phyloP scores from a whole-genome alignment of 2,329 filamentous ascomycete species.

The Aspergillus pseudoterreus region DNA sequence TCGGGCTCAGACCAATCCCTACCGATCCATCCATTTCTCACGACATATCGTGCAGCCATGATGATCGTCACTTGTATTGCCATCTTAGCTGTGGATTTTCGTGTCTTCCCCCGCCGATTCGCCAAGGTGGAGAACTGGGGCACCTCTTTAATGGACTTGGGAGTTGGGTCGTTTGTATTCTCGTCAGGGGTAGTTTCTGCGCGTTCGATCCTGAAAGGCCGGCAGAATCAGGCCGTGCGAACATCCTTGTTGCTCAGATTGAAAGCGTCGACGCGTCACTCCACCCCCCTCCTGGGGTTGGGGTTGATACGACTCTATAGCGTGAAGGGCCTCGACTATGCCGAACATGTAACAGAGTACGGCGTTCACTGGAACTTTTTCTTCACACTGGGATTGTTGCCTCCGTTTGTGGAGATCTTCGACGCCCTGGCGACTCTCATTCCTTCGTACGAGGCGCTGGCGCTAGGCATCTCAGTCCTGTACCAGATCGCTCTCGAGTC shows the following conservation, averaged over 20 bases:
- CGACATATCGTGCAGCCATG: constrained; percentile 86
- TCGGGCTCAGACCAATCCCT: constrained; percentile 48
- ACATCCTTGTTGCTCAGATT: constrained; percentile 54
- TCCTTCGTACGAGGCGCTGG: constrained; percentile 72
- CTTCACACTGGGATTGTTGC: constrained; percentile 86
- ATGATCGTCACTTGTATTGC: constrained; percentile 84
- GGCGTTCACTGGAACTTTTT: constrained; percentile 99
- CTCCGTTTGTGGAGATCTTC: constrained; percentile 82
- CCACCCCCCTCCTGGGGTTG: constrained; percentile 74
- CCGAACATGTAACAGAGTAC: constrained; percentile 95
- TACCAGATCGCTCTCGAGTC: constrained; percentile 76
- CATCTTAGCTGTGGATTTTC: constrained; percentile 96
- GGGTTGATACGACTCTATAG: constrained; percentile 78
- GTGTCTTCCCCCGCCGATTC: constrained; percentile 86
- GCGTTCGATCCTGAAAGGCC: constrained; percentile 70
- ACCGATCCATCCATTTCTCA: constrained; percentile 87
- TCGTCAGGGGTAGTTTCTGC: constrained; percentile 88
- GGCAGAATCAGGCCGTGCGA: constrained; percentile 46
- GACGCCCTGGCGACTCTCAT: constrained; percentile 67
- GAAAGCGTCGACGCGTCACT: constrained; percentile 67
- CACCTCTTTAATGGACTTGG: constrained; percentile 97
- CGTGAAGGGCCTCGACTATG: constrained; percentile 93
- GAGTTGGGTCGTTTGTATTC: constrained; percentile 96
- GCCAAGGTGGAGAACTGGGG: constrained; percentile 99
- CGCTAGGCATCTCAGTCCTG: constrained; percentile 61